Percentiles rank a stretch among this genome's conserved stretches.
Conservation (phyloP, 148 eudicot genomes). For the Vaccinium macrocarpon region DNA sequence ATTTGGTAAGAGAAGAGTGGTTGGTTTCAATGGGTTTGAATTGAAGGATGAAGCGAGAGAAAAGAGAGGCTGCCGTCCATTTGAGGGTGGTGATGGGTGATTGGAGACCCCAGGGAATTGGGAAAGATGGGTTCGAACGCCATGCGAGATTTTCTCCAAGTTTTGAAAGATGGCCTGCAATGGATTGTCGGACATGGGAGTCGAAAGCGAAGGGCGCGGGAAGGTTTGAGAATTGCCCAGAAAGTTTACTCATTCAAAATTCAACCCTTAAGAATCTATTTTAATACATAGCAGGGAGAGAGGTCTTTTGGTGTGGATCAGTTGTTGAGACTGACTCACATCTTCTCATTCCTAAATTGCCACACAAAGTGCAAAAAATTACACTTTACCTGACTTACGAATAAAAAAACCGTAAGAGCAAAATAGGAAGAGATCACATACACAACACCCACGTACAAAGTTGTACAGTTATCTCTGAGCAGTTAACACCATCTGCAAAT, state of each 20-base stretch:
- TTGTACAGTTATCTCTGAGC: too few species aligned
- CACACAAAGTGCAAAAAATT: too few species aligned
- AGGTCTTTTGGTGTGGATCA: too few species aligned
- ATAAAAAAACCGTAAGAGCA: too few species aligned
- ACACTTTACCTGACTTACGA: too few species aligned
- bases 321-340: too few species aligned
- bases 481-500: too few species aligned
- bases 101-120: slow-evolving; percentile 26
- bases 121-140: slow-evolving; percentile 53
- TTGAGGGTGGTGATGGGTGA: slow-evolving; percentile 23
- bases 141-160: slow-evolving; percentile 44
- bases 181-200: slow-evolving; percentile 63
- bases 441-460: too few species aligned
- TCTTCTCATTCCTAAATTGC: too few species aligned
- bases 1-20: slow-evolving; percentile 19
- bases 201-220: not conserved
- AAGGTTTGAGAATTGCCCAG: not conserved
- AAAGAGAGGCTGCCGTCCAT: slow-evolving; percentile 17
- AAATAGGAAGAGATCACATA: too few species aligned
- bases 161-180: slow-evolving; percentile 37
- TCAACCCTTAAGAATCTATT: too few species aligned
- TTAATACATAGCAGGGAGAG: too few species aligned
- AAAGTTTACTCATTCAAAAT: not conserved
- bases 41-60: slow-evolving; percentile 27
- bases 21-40: slow-evolving; percentile 15